A percentile compares a stretch with the other conserved stretches of the same genome.
Evolutionary conservation across 306 rosid species (phyloP).

Genomic region (Trifolium subterraneum): DNA sequence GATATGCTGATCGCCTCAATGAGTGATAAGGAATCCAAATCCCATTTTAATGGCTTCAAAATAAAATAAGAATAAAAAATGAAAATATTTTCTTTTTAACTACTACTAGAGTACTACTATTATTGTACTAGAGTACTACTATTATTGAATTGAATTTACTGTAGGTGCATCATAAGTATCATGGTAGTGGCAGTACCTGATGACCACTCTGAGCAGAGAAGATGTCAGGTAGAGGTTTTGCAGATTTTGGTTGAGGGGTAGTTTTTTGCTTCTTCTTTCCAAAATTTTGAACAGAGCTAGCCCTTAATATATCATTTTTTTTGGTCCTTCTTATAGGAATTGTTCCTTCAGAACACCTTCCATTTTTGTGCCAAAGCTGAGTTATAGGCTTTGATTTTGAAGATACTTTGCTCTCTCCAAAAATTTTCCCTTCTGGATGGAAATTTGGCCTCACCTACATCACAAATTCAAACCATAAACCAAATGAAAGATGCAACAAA

Average conservation of each 20-base stretch:
- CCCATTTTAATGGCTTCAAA: background rate
- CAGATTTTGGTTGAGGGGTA: conserved; percentile 55
- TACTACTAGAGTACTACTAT: background rate
- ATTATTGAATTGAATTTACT: background rate
- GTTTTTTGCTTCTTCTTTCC: conserved; percentile 57
- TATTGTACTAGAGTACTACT: no score
- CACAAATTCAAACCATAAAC: conserved; percentile 30
- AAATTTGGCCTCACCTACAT: conserved; percentile 50
- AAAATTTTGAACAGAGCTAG: conserved; percentile 55
- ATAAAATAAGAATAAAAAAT: conserved; percentile 1
- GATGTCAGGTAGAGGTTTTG: conserved; percentile 56
- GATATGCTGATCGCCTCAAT: no score
- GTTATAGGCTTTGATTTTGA: conserved; percentile 47
- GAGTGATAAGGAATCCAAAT: no score
- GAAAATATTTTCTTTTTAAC: conserved; percentile 12
- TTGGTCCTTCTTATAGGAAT: conserved; percentile 60
- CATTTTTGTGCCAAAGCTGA: conserved; percentile 60
- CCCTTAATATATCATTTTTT: conserved; percentile 53
- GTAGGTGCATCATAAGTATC: conserved; percentile 10
- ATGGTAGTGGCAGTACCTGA: conserved; percentile 52
- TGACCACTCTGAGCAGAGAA: conserved; percentile 54
- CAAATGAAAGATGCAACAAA: conserved; percentile 26
- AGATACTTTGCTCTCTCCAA: conserved; percentile 52
- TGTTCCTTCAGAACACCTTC: conserved; percentile 60
- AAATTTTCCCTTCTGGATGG: conserved; percentile 47